These are phyloP conservation scores for Colletotrichum kahawae DNA, from an alignment of 2,329 filamentous ascomycete genomes.

Conservation along the genomic window DNA sequence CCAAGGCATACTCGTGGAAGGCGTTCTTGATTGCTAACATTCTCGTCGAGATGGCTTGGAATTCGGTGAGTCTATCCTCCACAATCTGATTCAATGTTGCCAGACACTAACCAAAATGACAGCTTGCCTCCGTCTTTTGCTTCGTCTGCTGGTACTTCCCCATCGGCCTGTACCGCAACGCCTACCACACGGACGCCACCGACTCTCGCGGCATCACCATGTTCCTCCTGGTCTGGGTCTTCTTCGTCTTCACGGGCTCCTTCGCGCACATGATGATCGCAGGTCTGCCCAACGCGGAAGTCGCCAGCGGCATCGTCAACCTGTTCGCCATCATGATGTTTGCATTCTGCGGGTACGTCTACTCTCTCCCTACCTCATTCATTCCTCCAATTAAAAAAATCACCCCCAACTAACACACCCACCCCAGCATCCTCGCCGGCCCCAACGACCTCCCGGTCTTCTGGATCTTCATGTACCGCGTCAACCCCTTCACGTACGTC, in stretches of 20 bases:
- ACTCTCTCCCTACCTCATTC: not conserved
- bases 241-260: constrained; percentile 69
- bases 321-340: constrained; percentile 68
- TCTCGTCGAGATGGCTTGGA: constrained; percentile 71
- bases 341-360: constrained; percentile 55
- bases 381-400: rapidly evolving
- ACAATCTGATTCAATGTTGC: too few species aligned
- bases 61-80: constrained; percentile 54
- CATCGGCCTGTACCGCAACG: constrained; percentile 66
- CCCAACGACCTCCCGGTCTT: constrained; percentile 14
- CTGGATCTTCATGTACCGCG: constrained; percentile 27
- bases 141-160: constrained; percentile 74
- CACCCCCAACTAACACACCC: not conserved
- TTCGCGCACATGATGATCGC: constrained; percentile 71
- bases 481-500: constrained; percentile 33
- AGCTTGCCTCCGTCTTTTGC: constrained; percentile 52
- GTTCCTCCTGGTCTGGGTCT: constrained; percentile 66
- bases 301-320: constrained; percentile 68
- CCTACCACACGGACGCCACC: constrained; percentile 51
- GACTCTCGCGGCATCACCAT: constrained; percentile 60
- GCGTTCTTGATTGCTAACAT: constrained; percentile 68
- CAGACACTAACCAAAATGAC: not conserved
- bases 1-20: constrained; percentile 72
- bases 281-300: constrained; percentile 66
- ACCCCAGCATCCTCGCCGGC: constrained; percentile 16